Percentiles rank a stretch among this genome's conserved stretches.
Evolutionary conservation across 140 eudicot genomes (phyloP).

Genomic region (Flaveria floridana): DNA sequence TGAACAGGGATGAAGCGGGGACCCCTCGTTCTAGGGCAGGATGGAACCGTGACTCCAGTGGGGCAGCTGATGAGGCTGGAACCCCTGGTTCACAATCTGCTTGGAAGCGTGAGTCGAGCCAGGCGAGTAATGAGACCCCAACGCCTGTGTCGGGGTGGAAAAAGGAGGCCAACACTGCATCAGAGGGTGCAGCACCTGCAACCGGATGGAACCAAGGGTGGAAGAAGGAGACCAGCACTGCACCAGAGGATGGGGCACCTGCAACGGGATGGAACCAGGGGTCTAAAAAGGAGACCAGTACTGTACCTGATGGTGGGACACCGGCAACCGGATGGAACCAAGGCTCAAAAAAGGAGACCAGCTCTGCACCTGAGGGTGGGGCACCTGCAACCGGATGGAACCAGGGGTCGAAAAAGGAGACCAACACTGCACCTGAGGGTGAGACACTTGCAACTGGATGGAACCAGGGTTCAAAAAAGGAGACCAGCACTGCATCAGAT

Average conservation of each 20-base stretch:
- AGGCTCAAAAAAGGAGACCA: not conserved
- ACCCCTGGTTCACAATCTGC: constrained; percentile 13
- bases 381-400: not conserved
- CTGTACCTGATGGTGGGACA: not conserved
- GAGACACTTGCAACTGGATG: not conserved
- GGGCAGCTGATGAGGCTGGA: constrained; percentile 11
- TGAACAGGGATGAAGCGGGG: constrained; percentile 18
- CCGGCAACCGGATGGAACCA: not conserved
- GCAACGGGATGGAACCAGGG: not conserved
- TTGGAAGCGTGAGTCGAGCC: constrained; percentile 13
- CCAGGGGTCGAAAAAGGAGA: not conserved
- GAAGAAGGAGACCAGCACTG: not conserved
- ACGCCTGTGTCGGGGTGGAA: constrained; percentile 10
- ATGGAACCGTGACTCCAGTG: constrained; percentile 26
- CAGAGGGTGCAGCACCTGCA: constrained; percentile 3
- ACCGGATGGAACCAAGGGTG: constrained; percentile 10
- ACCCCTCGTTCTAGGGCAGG: constrained; percentile 27
- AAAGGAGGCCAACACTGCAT: constrained; percentile 1
- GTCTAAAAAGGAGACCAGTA: not conserved
- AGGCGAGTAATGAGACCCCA: not conserved
- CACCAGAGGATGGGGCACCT: not conserved
- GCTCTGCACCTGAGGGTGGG: not conserved
- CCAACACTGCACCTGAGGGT: not conserved
- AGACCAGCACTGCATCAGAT: not conserved
- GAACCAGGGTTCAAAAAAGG: not conserved